These are phyloP conservation scores for Osmanthus fragrans DNA, from an alignment of 257 asterid species.

Conservation along the genomic window DNA sequence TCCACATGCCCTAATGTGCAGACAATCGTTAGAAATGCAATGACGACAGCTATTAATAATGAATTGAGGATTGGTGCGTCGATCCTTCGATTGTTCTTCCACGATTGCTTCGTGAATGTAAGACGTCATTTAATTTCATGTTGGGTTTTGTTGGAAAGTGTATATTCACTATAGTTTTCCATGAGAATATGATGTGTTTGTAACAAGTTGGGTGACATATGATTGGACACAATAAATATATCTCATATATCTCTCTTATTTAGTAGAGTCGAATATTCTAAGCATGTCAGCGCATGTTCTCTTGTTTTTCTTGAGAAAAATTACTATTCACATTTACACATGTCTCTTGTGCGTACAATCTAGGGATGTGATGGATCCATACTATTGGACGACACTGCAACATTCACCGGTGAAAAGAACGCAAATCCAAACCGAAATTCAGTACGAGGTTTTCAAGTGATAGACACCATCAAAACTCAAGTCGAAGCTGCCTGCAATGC, in stretches of 20 bases:
- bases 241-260: too few relatives aligned
- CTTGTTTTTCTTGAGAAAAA: not conserved
- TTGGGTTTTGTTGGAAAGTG: too few relatives aligned
- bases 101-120: slow-evolving; percentile 66
- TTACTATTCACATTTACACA: too few relatives aligned
- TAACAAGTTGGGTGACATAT: too few relatives aligned
- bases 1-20: slow-evolving; percentile 44
- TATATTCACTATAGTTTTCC: not conserved
- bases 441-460: slow-evolving; percentile 43
- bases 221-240: too few relatives aligned
- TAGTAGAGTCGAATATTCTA: too few relatives aligned
- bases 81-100: slow-evolving; percentile 60
- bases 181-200: too few relatives aligned
- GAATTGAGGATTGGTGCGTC: slow-evolving; percentile 58
- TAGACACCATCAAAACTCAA: slow-evolving; percentile 45
- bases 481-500: slow-evolving; percentile 51
- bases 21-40: slow-evolving; percentile 37
- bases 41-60: slow-evolving; percentile 43
- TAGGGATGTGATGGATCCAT: slow-evolving; percentile 55
- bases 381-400: slow-evolving; percentile 43
- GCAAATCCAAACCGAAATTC: slow-evolving; percentile 46
- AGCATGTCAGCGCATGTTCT: not conserved
- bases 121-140: not conserved
- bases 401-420: slow-evolving; percentile 46
- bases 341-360: not conserved